Evolutionary conservation across 1,284 basidiomycete species (phyloP), one percentile per base, ranked within the genome.

Genomic region (Ceratobasidium sp.): DNA sequence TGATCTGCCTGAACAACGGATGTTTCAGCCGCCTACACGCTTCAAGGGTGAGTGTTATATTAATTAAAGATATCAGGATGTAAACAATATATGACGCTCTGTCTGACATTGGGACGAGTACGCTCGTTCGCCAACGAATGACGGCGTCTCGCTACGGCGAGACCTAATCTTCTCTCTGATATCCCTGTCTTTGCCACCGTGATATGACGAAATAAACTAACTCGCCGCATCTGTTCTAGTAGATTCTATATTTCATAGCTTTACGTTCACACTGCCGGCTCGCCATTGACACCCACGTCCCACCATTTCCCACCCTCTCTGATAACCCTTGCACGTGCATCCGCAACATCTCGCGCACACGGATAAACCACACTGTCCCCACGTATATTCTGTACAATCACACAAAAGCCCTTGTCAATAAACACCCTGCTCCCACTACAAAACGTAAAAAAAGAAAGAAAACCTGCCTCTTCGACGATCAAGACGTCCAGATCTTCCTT

Each of bases 141-240:
- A 69, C 14, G 10, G 18, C 10, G 61, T 64, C 61, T 50, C 50
- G 50, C 43, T 53, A 50, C 34, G 6, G 26, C 23, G 16, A 57
- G 52, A 43, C 39, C 39, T 69, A 57, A 69, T 69, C 64, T 69
- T 69, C 64, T 69, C 64, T 69, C 64, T 69, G 64, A 69, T 28
- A 28, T 21, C 32, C 21, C 53, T 55, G 28, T 43, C n/a, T 16
- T 3, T 55, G 14, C 4, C 21, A 28, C 14, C 8, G 12, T 53
- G 10, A 52, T 23, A 52, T 26, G 48, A n/a, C n/a, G 18, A 18
- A 34, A 18, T n/a, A 3, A 6, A 36, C 16, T 36, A 55, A 55
- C 28, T 34, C 32, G 32, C 53, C 6, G 5, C 28, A 3, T 52
- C n/a, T 52, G 48, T 65, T 41, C 41, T 16, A n/a, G 32, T 18